Conservation (phyloP, 1,284 basidiomycete genomes). For the Malassezia pachydermatis region DNA sequence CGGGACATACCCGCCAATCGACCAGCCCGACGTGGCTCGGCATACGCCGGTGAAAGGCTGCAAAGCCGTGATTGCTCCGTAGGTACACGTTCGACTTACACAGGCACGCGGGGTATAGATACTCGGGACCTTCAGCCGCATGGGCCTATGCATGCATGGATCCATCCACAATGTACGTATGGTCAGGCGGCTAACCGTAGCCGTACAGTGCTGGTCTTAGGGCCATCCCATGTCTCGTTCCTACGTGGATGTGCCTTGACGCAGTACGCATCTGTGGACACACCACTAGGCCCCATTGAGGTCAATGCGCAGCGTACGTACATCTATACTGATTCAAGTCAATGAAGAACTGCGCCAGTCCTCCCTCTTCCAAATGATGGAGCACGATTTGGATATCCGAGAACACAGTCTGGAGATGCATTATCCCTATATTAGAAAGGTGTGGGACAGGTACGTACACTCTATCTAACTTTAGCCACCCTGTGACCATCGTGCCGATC, state of each 20-base stretch:
- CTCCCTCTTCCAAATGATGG: slow-evolving; percentile 64
- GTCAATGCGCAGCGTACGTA: slow-evolving; percentile 67
- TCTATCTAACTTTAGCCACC: slow-evolving; percentile 51
- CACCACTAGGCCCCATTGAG: slow-evolving; percentile 72
- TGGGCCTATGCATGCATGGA: slow-evolving; percentile 91
- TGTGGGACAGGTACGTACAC: slow-evolving; percentile 63
- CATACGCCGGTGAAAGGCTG: slow-evolving; percentile 51
- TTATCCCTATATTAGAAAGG: slow-evolving; percentile 76
- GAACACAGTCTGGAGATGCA: slow-evolving; percentile 99
- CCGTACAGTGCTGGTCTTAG: slow-evolving; percentile 78
- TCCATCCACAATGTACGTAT: slow-evolving; percentile 62
- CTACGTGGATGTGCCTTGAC: slow-evolving; percentile 78
- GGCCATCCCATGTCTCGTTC: slow-evolving; percentile 88
- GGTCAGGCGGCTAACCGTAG: too few relatives aligned
- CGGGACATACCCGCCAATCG: not conserved
- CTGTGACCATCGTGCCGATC: slow-evolving; percentile 77
- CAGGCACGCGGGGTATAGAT: slow-evolving; percentile 86
- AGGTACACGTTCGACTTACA: slow-evolving; percentile 33
- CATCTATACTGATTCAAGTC: slow-evolving; percentile 50
- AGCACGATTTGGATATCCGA: slow-evolving; percentile 64
- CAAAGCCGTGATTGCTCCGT: slow-evolving; percentile 96
- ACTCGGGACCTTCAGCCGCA: slow-evolving; percentile 84
- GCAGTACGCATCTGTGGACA: slow-evolving; percentile 63
- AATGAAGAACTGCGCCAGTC: slow-evolving; percentile 61
- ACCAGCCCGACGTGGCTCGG: slow-evolving; percentile 4